Conservation (phyloP, 1,284 basidiomycete genomes). For the Pseudozyma flocculosa region DNA sequence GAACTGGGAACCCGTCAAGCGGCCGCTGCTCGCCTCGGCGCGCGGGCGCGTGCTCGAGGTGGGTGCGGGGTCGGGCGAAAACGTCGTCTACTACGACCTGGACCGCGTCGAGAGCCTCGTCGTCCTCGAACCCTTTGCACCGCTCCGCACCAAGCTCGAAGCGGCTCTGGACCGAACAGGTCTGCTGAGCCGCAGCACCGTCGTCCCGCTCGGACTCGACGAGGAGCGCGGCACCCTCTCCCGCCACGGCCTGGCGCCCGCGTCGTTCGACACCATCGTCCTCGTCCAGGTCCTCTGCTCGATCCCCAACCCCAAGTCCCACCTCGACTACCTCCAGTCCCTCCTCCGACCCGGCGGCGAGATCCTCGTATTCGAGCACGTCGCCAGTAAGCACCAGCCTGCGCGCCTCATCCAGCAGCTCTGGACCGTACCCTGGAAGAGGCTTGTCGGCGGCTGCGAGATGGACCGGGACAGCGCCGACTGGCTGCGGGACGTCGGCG, state of each 20-base stretch:
- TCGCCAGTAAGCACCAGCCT: conserved; percentile 16
- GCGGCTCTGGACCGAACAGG: conserved; percentile 4
- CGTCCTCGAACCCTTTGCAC: conserved; percentile 36
- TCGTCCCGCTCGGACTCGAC: conserved; percentile 29
- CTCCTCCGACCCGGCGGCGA: conserved; percentile 42
- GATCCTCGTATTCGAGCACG: conserved; percentile 47
- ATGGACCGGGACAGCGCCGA: conserved; percentile 26
- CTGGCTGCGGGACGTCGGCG: conserved; percentile 25
- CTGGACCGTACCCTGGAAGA: conserved; percentile 28
- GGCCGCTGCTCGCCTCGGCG: conserved; percentile 18
- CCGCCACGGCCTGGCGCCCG: conserved; percentile 15
- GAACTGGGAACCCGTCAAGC: conserved; percentile 17
- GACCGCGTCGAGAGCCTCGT: conserved; percentile 24
- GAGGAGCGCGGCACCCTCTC: conserved; percentile 7
- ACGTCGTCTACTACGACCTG: conserved; percentile 32
- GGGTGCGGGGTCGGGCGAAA: conserved; percentile 38
- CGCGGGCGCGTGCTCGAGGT: conserved; percentile 38
- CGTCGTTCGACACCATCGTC: conserved; percentile 40
- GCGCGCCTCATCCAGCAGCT: conserved; percentile 26
- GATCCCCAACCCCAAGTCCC: conserved; percentile 32
- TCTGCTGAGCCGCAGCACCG: conserved; percentile 16
- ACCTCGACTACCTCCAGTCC: conserved; percentile 29
- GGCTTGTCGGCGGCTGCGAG: conserved; percentile 31
- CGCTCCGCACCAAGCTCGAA: conserved; percentile 18
- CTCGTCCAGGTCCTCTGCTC: conserved; percentile 48